Conservation (phyloP, 495 filamentous ascomycete genomes). For the Stereocaulon alpinum region DNA sequence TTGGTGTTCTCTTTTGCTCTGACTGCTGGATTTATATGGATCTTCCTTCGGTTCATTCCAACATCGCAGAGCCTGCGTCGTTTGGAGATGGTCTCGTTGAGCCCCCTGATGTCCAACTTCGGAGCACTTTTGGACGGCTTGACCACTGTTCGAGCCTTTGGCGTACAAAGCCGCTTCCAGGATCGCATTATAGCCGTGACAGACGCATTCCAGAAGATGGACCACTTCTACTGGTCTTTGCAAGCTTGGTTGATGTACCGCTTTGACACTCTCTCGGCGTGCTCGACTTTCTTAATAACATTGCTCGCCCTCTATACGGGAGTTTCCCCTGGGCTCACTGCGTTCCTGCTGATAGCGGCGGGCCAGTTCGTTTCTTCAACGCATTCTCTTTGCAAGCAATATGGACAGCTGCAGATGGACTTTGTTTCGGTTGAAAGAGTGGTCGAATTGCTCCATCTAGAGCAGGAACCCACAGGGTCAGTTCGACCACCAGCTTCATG, state of each 20-base stretch:
- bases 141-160: constrained; percentile 68
- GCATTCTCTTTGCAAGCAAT: constrained; percentile 60
- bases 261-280: constrained; percentile 59
- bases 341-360: constrained; percentile 60
- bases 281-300: constrained; percentile 61
- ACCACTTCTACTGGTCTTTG: constrained; percentile 80
- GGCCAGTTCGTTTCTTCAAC: constrained; percentile 55
- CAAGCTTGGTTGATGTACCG: constrained; percentile 74
- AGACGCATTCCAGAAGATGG: constrained; percentile 81
- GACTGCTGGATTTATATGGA: constrained; percentile 49
- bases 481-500: constrained; percentile 61
- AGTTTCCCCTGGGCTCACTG: constrained; percentile 61
- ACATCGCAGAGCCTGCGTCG: constrained; percentile 72
- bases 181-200: constrained; percentile 61
- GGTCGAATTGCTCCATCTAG: constrained; percentile 63
- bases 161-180: constrained; percentile 64
- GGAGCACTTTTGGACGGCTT: constrained; percentile 69
- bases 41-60: constrained; percentile 66
- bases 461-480: constrained; percentile 57
- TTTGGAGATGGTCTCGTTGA: constrained; percentile 75
- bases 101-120: constrained; percentile 76
- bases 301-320: constrained; percentile 57
- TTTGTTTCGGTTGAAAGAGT: constrained; percentile 81
- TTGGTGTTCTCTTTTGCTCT: constrained; percentile 58
- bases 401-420: constrained; percentile 78